Percentiles rank a stretch among this genome's conserved stretches.
Conservation (phyloP, 2,329 filamentous ascomycete species). For the Claviceps cyperi region DNA sequence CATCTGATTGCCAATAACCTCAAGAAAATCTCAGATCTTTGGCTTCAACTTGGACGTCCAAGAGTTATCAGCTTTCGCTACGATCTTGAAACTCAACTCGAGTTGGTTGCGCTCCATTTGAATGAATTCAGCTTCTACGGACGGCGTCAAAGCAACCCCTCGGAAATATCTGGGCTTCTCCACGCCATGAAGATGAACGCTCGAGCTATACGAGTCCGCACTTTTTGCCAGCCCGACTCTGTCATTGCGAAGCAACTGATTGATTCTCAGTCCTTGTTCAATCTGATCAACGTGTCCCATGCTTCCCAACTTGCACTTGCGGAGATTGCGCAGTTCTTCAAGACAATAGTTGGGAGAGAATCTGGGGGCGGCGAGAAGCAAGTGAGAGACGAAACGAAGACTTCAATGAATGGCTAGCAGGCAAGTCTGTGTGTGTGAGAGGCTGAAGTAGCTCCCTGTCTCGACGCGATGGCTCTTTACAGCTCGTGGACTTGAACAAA, state of each 20-base stretch:
- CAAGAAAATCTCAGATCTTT: conserved; percentile 35
- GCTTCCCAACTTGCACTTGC: conserved; percentile 30
- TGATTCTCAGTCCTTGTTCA: conserved; percentile 36
- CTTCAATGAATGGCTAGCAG: background rate
- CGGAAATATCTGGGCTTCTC: conserved; percentile 32
- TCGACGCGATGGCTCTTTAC: background rate
- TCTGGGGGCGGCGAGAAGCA: background rate
- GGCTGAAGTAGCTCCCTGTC: background rate
- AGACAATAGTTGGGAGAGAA: conserved; percentile 34
- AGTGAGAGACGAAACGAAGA: background rate
- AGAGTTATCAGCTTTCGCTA: conserved; percentile 43
- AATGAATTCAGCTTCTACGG: conserved; percentile 42
- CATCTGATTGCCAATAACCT: conserved; percentile 36
- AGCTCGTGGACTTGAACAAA: background rate
- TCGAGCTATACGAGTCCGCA: conserved; percentile 36
- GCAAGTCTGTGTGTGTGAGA: background rate
- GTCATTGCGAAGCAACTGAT: conserved; percentile 43
- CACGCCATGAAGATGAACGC: conserved; percentile 39
- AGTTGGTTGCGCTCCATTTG: conserved; percentile 34
- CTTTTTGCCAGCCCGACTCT: conserved; percentile 43
- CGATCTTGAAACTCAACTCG: conserved; percentile 46
- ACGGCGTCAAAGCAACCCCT: conserved; percentile 25
- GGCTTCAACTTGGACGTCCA: conserved; percentile 37
- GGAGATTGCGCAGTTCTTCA: conserved; percentile 40
- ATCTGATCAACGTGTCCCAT: conserved; percentile 31